These are phyloP conservation scores for Wallacemonas collosoma DNA, from an alignment of 208 protist species.

Conservation along the genomic window DNA sequence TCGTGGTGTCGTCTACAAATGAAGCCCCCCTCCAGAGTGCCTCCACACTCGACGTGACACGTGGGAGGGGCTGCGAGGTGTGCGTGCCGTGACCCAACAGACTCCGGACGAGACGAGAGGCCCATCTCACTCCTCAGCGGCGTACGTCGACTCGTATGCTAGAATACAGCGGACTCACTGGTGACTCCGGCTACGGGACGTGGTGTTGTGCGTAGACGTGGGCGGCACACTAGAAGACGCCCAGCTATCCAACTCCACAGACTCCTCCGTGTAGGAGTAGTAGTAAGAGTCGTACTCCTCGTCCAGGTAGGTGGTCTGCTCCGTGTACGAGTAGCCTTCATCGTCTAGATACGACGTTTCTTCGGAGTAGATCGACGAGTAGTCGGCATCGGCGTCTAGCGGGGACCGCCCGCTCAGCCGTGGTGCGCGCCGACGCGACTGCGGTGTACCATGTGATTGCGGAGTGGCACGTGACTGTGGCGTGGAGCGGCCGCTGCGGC, in stretches of 20 bases:
- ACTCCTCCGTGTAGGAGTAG: slow-evolving; percentile 21
- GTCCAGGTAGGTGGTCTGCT: slow-evolving; percentile 39
- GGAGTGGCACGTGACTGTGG: background rate
- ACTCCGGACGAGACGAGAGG: background rate
- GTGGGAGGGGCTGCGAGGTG: background rate
- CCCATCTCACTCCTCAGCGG: background rate
- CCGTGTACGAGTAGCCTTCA: slow-evolving; percentile 40
- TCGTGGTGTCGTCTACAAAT: too few species aligned
- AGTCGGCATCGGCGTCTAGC: slow-evolving; percentile 11
- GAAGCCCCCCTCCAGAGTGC: too few species aligned
- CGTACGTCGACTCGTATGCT: background rate
- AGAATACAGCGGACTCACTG: background rate
- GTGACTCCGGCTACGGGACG: background rate
- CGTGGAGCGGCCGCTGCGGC: background rate
- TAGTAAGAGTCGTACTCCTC: slow-evolving; percentile 28
- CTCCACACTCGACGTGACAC: background rate
- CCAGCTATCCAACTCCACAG: slow-evolving; percentile 20
- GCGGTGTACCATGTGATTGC: slow-evolving; percentile 7
- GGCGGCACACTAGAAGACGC: slow-evolving; percentile 26
- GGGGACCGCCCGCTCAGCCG: slow-evolving; percentile 2
- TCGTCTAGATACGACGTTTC: slow-evolving; percentile 56
- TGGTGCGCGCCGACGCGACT: slow-evolving; percentile 8
- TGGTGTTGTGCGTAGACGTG: background rate
- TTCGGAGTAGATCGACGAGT: slow-evolving; percentile 33
- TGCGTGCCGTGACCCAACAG: background rate